A percentile compares a stretch with the other conserved stretches of the same genome.
Conservation (phyloP, 192 early-diverging fungal species). For the Phycomyces nitens region DNA sequence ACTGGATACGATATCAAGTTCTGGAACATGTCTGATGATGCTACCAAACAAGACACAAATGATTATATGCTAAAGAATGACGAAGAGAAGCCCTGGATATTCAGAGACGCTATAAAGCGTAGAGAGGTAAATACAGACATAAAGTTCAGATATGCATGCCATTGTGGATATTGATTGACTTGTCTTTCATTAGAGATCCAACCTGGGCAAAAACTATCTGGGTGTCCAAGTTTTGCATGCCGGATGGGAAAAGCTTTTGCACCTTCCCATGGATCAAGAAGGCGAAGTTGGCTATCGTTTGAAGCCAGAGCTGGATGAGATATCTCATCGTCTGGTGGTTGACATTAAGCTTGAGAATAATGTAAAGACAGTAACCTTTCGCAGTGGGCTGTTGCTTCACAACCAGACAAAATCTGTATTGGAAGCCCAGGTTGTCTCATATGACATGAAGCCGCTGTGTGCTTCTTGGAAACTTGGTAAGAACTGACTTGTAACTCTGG, state of each 20-base stretch:
- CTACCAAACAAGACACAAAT: slow-evolving; percentile 41
- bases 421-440: slow-evolving; percentile 52
- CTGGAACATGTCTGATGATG: slow-evolving; percentile 59
- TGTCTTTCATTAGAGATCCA: slow-evolving; percentile 8
- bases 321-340: slow-evolving; percentile 68
- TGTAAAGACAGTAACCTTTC: slow-evolving; percentile 77
- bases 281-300: slow-evolving; percentile 62
- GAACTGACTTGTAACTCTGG: no score
- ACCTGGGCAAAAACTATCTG: slow-evolving; percentile 32
- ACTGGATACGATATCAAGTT: slow-evolving; percentile 75
- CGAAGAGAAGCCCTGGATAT: slow-evolving; percentile 68
- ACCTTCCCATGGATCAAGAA: slow-evolving; percentile 74
- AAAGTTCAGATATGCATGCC: no score
- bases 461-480: slow-evolving; percentile 6
- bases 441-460: slow-evolving; percentile 35
- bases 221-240: slow-evolving; percentile 55
- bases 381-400: slow-evolving; percentile 61
- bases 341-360: slow-evolving; percentile 71
- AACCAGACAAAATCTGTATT: slow-evolving; percentile 62
- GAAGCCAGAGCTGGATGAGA: slow-evolving; percentile 57
- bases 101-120: slow-evolving; percentile 76
- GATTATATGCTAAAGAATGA: slow-evolving; percentile 52
- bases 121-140: slow-evolving; percentile 54
- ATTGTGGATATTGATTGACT: no score
- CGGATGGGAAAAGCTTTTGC: slow-evolving; percentile 72